Conservation (phyloP, 2,329 filamentous ascomycete species). For the Aspergillus sp. region DNA sequence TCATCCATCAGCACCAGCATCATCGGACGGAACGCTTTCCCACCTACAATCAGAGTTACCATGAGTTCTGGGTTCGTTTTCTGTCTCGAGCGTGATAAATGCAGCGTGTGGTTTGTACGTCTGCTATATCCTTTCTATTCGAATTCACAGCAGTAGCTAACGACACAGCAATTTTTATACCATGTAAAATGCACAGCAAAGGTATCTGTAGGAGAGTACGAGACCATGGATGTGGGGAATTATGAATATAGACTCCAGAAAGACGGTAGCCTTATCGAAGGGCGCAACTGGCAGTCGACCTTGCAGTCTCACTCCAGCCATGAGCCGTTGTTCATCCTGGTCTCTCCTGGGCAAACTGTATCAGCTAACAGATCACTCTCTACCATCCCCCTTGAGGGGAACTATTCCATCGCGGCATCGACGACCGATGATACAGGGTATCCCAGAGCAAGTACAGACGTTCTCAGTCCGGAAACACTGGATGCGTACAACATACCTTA, state of each 20-base stretch:
- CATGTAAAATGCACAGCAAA: not conserved
- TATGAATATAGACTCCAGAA: not conserved
- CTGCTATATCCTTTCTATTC: not conserved
- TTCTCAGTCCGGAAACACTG: not conserved
- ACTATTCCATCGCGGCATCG: not conserved
- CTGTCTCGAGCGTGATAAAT: constrained; percentile 1
- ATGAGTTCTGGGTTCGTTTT: not conserved
- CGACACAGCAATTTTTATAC: not conserved
- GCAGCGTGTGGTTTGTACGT: constrained; percentile 1
- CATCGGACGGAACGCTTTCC: not conserved
- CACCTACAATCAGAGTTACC: constrained; percentile 1
- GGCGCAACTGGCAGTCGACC: not conserved
- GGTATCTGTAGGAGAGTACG: too few relatives aligned
- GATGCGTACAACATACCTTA: constrained; percentile 2
- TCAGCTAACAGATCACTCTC: not conserved
- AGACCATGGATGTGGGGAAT: not conserved
- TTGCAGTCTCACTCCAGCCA: not conserved
- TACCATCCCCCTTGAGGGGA: not conserved
- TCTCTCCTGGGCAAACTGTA: not conserved
- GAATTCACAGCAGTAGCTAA: not conserved
- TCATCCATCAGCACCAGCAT: not conserved
- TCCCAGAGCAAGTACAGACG: not conserved
- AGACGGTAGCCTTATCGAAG: constrained; percentile 1
- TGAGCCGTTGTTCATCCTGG: constrained; percentile 1
- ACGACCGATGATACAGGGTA: not conserved